These are phyloP conservation scores for Lineolata rhizophorae DNA, from an alignment of 495 filamentous ascomycete genomes.

Conservation along the genomic window DNA sequence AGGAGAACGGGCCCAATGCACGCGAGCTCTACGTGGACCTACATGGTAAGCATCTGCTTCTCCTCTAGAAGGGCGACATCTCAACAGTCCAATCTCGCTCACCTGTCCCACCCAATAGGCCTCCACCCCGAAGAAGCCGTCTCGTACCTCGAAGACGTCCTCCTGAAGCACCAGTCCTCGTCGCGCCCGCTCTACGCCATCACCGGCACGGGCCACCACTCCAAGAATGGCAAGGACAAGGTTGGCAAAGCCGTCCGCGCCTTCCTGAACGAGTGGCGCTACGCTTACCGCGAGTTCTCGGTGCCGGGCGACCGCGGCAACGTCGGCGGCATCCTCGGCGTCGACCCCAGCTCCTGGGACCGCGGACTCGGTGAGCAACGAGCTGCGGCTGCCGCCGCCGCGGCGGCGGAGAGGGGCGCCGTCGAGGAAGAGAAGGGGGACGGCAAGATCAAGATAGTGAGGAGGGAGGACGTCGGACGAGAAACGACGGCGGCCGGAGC, in stretches of 20 bases:
- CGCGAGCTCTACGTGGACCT: slow-evolving; percentile 81
- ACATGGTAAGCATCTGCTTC: slow-evolving; percentile 29
- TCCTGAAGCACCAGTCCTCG: slow-evolving; percentile 46
- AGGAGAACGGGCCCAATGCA: slow-evolving; percentile 30
- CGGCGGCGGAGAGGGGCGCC: no score
- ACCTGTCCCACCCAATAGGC: slow-evolving; percentile 14
- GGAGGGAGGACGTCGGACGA: no score
- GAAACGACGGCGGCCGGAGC: no score
- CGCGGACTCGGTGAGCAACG: no score
- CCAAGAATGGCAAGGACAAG: slow-evolving; percentile 97
- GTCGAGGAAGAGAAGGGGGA: no score
- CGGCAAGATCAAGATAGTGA: no score
- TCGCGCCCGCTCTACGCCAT: slow-evolving; percentile 72
- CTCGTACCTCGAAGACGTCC: slow-evolving; percentile 72
- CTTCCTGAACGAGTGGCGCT: slow-evolving; percentile 90
- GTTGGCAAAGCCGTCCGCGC: slow-evolving; percentile 79
- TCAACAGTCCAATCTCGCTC: no score
- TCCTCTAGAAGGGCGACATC: no score
- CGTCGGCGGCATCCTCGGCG: slow-evolving; percentile 82
- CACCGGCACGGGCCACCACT: slow-evolving; percentile 91
- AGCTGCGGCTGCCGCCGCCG: no score
- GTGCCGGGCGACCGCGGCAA: slow-evolving; percentile 79
- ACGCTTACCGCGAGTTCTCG: slow-evolving; percentile 88
- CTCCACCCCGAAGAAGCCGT: slow-evolving; percentile 94
- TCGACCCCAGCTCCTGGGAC: slow-evolving; percentile 80